These are phyloP conservation scores for Parastagonospora avenae DNA, from an alignment of 2,329 filamentous ascomycete genomes.

Conservation along the genomic window DNA sequence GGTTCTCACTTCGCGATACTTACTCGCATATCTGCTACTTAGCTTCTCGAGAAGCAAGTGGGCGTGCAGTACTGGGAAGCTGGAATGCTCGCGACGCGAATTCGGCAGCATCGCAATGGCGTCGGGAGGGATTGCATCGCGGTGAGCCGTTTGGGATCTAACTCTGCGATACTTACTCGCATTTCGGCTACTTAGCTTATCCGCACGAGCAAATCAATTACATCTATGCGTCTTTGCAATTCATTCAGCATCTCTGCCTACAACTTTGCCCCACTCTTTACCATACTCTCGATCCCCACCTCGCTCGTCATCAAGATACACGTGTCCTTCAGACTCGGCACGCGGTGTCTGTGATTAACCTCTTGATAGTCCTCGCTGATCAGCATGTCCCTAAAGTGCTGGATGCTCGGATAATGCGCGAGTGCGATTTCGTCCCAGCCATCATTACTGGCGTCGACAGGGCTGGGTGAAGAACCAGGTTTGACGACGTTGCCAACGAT, in stretches of 20 bases:
- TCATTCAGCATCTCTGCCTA: not conserved
- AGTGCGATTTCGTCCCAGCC: constrained; percentile 68
- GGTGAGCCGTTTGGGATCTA: no score
- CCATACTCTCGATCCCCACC: constrained; percentile 42
- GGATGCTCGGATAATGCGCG: constrained; percentile 67
- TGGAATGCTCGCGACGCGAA: no score
- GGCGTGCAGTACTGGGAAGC: no score
- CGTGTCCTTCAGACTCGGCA: constrained; percentile 59
- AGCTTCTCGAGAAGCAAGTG: no score
- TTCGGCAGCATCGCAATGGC: no score
- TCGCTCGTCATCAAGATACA: constrained; percentile 61
- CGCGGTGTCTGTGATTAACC: constrained; percentile 59
- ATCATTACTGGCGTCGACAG: constrained; percentile 12
- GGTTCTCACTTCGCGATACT: no score
- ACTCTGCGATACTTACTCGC: no score
- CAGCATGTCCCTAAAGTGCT: constrained; percentile 67
- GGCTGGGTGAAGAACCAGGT: not conserved
- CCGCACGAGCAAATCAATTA: no score
- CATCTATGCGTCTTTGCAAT: no score
- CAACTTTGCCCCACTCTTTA: constrained; percentile 14
- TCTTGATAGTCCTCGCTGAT: constrained; percentile 63
- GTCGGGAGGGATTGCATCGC: no score
- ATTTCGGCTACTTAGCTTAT: no score
- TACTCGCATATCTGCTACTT: no score
- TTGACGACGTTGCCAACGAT: constrained; percentile 61